These are phyloP conservation scores for Biscutella laevigata DNA, from an alignment of 441 rosid genomes.

Conservation along the genomic window DNA sequence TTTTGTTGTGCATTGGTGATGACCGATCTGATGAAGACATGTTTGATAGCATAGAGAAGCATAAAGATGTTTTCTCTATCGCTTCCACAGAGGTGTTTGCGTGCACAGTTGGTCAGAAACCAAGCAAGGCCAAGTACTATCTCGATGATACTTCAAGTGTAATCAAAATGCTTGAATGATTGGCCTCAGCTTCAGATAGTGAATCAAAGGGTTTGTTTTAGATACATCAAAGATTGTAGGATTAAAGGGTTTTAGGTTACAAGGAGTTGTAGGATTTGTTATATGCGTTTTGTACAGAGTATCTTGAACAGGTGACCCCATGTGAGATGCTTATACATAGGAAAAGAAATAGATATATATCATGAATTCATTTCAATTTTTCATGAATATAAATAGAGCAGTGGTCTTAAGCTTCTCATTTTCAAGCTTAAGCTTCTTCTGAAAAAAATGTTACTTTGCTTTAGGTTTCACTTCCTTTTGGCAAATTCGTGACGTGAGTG, in stretches of 20 bases:
- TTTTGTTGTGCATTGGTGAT: constrained; percentile 75
- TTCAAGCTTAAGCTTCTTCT: background rate
- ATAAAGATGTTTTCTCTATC: constrained; percentile 31
- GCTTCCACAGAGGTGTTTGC: constrained; percentile 47
- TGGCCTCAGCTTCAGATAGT: constrained; percentile 33
- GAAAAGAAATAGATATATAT: constrained; percentile 17
- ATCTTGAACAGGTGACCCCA: constrained; percentile 14
- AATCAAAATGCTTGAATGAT: constrained; percentile 44
- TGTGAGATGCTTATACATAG: constrained; percentile 30
- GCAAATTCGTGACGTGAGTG: background rate
- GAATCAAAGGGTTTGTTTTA: constrained; percentile 22
- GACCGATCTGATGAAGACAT: constrained; percentile 77
- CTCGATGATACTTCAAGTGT: constrained; percentile 60
- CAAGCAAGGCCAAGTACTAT: constrained; percentile 77
- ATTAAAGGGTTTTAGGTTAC: constrained; percentile 14
- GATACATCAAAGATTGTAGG: constrained; percentile 19
- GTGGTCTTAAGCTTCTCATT: background rate
- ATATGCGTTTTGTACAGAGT: constrained; percentile 25
- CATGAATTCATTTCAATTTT: constrained; percentile 16
- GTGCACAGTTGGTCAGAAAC: constrained; percentile 79
- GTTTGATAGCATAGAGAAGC: constrained; percentile 58
- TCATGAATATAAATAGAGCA: background rate
- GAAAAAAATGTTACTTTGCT: too few species aligned
- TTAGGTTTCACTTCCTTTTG: background rate
- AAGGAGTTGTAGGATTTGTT: constrained; percentile 12